Base-by-base conservation (phyloP, 192 early-diverging fungal genomes). In the Linnemannia hyalina region DNA sequence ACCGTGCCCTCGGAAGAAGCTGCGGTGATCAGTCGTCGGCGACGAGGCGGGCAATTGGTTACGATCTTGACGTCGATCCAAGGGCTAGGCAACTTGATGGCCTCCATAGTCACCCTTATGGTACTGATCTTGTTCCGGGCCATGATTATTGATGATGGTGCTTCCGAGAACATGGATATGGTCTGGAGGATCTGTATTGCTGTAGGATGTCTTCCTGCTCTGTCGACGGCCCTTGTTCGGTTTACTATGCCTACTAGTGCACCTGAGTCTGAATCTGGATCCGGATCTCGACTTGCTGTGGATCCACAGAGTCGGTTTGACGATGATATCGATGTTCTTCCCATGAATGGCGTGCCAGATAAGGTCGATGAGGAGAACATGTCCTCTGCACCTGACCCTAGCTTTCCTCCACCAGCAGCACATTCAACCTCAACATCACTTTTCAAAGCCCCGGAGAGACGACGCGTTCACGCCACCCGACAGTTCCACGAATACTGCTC, bases 131-230 rank as follows among this genome's bases (percentile, higher is more conserved):
- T 83, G 71, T 95, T 95, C 90, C 93, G 94, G 83, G 68, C 80
- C 73, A 46, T 82, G 73, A 93, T 98, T 78, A 74, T 90, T 49
- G 76, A 65, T 15, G 92, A 97, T 81, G 72, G 88, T 7, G 71
- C 87, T 26, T 32, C 55, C 22, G 60, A 32, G 11, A 85, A 90
- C 65, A 87, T 97, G 54, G 96, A 97, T 82, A 92, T 93, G 72
- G 96, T 96, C 26, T 98, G 97, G 97, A 92, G 97, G 38, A 90
- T 97, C 52, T 91, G 95, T 69, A 80, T 97, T 40, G 95, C 92
- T 38, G 83, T 96, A 52, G 96, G 97, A 35, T 90, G 90, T 74
- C 80, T 98, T 32, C 97, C 97, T 0, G 94, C 92, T 7, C 54
- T 95, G 4, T 83, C 84, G 23, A 94, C 96, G 35, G 88, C 97